Percentiles rank a stretch among this genome's conserved stretches.
Conservation (phyloP, 73 alveolate genomes). For the Paramecium octaurelia region DNA sequence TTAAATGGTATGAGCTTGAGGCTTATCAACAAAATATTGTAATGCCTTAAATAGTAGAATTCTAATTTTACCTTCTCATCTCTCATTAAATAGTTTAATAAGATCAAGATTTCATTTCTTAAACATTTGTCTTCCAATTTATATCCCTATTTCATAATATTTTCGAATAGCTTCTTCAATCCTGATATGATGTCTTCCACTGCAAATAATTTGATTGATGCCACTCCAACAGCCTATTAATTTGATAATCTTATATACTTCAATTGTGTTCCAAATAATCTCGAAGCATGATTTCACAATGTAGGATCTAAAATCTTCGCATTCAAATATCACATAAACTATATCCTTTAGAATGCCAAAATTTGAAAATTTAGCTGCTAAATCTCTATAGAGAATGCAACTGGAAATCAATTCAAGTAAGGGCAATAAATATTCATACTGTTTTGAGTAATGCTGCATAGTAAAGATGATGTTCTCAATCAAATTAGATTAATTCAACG, state of each 20-base stretch:
- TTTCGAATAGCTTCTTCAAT: slow-evolving; percentile 87
- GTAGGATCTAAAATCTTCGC: slow-evolving; percentile 91
- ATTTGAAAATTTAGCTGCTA: slow-evolving; percentile 89
- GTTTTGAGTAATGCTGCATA: slow-evolving; percentile 55
- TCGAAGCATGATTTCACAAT: slow-evolving; percentile 89
- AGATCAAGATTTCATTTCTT: slow-evolving; percentile 90
- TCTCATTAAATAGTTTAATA: slow-evolving; percentile 88
- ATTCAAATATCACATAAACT: slow-evolving; percentile 81
- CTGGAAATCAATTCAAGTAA: slow-evolving; percentile 53
- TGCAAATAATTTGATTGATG: slow-evolving; percentile 87
- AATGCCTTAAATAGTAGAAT: slow-evolving; percentile 61
- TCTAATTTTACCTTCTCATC: slow-evolving; percentile 66
- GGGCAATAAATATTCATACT: slow-evolving; percentile 58
- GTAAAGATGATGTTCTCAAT: slow-evolving; percentile 58
- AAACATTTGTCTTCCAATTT: slow-evolving; percentile 94
- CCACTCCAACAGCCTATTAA: slow-evolving; percentile 81
- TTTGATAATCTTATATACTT: not conserved
- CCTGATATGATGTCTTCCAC: slow-evolving; percentile 88
- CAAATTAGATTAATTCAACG: slow-evolving; percentile 46
- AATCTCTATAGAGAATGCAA: slow-evolving; percentile 54
- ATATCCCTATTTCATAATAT: slow-evolving; percentile 88
- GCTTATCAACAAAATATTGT: slow-evolving; percentile 82
- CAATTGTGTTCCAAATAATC: slow-evolving; percentile 96
- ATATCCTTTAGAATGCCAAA: slow-evolving; percentile 94
- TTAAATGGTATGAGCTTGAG: slow-evolving; percentile 64